Percentiles rank a stretch among this genome's conserved stretches.
phyloP scores from a whole-genome alignment of 345 rosid species.

The Euphorbia lathyris region DNA sequence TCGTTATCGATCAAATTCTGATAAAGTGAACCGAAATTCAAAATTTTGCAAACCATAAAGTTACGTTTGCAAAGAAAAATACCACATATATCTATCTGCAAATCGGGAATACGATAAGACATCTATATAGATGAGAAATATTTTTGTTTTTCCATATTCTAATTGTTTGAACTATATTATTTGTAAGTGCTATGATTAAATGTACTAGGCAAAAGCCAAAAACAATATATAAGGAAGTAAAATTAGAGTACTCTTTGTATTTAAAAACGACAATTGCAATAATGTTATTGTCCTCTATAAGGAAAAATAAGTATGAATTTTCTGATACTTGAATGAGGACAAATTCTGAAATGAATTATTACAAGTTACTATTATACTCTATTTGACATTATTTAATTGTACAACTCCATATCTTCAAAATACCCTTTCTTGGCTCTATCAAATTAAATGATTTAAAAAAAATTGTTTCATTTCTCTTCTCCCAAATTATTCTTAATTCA shows the following conservation, averaged over 20 bases:
- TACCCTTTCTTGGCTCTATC: background rate
- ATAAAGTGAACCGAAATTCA: too few relatives aligned
- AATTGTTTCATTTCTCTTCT: too few relatives aligned
- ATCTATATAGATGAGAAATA: too few relatives aligned
- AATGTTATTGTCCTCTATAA: conserved; percentile 22
- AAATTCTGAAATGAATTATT: conserved; percentile 23
- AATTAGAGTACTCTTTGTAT: background rate
- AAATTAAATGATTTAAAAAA: too few relatives aligned
- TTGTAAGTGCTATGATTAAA: background rate
- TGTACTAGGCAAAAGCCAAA: conserved; percentile 9
- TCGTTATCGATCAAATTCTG: too few relatives aligned
- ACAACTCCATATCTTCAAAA: background rate
- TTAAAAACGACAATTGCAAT: conserved; percentile 25
- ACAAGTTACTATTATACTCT: conserved; percentile 12
- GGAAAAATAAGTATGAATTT: background rate
- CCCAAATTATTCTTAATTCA: background rate
- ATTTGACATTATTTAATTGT: conserved; percentile 8
- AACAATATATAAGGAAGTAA: conserved; percentile 13
- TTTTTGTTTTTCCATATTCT: too few relatives aligned
- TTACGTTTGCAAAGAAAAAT: too few relatives aligned
- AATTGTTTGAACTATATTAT: too few relatives aligned
- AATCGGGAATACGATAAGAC: too few relatives aligned
- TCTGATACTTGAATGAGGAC: conserved; percentile 20
- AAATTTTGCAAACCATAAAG: too few relatives aligned
- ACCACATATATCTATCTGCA: too few relatives aligned